phyloP scores from a whole-genome alignment of 208 protist genomes.

The Crithidia fasciculata region DNA sequence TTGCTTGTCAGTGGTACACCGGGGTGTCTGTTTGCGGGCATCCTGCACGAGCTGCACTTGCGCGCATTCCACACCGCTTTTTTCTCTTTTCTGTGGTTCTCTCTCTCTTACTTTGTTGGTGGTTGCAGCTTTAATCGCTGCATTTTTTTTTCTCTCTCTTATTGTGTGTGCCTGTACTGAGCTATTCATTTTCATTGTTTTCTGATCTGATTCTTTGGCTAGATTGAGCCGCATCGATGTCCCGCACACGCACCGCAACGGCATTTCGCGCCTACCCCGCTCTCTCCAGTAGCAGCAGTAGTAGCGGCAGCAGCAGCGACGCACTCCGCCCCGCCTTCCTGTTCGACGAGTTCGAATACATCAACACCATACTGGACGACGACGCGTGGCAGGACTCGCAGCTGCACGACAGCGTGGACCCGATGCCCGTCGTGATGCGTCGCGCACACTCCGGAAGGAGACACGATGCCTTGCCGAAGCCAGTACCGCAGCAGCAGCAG shows the following conservation, averaged over 20 bases:
- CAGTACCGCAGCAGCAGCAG: too few species aligned
- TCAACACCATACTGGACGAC: conserved; percentile 7
- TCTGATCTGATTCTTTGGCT: conserved; percentile 16
- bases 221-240: neutral
- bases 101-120: too few species aligned
- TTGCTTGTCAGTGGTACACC: too few species aligned
- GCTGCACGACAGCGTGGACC: neutral
- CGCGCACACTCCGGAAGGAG: neutral
- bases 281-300: neutral
- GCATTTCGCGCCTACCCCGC: too few species aligned
- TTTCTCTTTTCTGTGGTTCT: too few species aligned
- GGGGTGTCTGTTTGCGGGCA: too few species aligned
- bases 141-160: too few species aligned
- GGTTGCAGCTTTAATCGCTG: too few species aligned
- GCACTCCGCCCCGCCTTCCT: neutral
- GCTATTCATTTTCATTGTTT: conserved; percentile 15
- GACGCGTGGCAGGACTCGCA: neutral
- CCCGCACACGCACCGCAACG: neutral
- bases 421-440: neutral
- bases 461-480: too few species aligned
- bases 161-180: too few species aligned
- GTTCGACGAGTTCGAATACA: conserved; percentile 14
- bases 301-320: neutral
- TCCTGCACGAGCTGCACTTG: too few species aligned
- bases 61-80: too few species aligned